Evolutionary conservation across 1,139 yeast species (phyloP), one percentile per base, ranked within the genome.

Genomic region (Lodderomyces parapsilosis): DNA sequence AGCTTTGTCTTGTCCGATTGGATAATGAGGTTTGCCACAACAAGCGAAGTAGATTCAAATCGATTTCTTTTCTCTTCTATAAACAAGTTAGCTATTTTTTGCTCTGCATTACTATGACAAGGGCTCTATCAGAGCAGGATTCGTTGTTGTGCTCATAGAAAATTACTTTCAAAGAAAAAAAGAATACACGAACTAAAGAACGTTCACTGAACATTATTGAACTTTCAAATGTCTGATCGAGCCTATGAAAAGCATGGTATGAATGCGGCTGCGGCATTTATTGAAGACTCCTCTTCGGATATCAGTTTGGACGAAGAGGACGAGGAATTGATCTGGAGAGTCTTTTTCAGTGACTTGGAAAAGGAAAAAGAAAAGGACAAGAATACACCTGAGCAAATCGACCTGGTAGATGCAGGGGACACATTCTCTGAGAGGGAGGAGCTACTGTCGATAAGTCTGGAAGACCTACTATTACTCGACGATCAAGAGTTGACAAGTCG

Each of bases 281-380:
- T 38, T 10, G 33, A 30, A 5, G 47, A 42, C 9, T 40, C 56
- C 24, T 60, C 55, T 5, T 66, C 74, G 40, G 77, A 72, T 46
- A 67, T 71, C 10, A 69, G 75, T 45, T 56, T 73, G 14, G 77
- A 73, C 38, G 77, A 71, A 50, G 77, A 72, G 38, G 78, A 73
- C 42, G 78, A 72, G 52, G 77, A 68, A 47, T 61, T 73, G 47
- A 67, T 73, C 5, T 70, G 76, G 66, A 55, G 74, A 28, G 77
- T 73, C 1, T 72, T 73, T 48, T 72, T 68, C 46, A 59, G 63
- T 37, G 60, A 59, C 9, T 42, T 54, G 10, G 65, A 61, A 34
- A 38, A 54, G 55, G 15, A 44, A 18, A 22, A 20, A 18, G 28
- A 61, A 34, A 38, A 54, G 55, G 15, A 44, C 17, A 22, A 20